Conservation (phyloP, 257 asterid species). For the Catharanthus roseus region DNA sequence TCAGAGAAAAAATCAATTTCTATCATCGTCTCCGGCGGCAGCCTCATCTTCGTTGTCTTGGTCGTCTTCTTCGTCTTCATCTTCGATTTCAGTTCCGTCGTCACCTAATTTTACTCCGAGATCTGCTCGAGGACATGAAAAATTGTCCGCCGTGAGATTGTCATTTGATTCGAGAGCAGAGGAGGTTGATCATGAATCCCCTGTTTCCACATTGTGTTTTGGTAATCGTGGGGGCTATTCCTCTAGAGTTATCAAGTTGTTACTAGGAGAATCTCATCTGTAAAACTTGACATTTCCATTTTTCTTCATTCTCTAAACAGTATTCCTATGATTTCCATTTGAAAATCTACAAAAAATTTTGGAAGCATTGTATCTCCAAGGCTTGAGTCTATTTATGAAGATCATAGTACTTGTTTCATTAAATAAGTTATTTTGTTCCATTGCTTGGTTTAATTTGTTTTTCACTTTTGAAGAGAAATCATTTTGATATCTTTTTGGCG, state of each 20-base stretch:
- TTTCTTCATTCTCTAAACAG: too few relatives aligned
- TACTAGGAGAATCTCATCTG: constrained; percentile 10
- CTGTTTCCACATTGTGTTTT: constrained; percentile 18
- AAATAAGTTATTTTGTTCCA: background rate
- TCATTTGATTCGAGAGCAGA: constrained; percentile 10
- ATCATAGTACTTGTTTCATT: background rate
- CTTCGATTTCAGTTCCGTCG: constrained; percentile 22
- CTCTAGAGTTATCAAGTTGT: constrained; percentile 13
- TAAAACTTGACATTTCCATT: too few relatives aligned
- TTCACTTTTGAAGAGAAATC: background rate
- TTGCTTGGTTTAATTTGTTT: background rate
- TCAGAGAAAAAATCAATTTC: constrained; percentile 11
- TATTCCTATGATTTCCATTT: too few relatives aligned
- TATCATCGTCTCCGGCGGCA: constrained; percentile 12
- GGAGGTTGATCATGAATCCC: constrained; percentile 9
- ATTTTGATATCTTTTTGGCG: background rate
- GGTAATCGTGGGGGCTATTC: constrained; percentile 14
- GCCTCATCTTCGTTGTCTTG: constrained; percentile 9
- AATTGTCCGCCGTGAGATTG: background rate
- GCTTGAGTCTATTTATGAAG: background rate
- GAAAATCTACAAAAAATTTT: background rate
- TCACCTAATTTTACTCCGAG: constrained; percentile 22
- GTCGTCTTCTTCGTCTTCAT: constrained; percentile 6
- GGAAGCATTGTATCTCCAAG: too few relatives aligned
- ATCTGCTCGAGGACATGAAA: background rate